phyloP scores from a whole-genome alignment of 768 basidiomycete genomes.

The Bullera alba region DNA sequence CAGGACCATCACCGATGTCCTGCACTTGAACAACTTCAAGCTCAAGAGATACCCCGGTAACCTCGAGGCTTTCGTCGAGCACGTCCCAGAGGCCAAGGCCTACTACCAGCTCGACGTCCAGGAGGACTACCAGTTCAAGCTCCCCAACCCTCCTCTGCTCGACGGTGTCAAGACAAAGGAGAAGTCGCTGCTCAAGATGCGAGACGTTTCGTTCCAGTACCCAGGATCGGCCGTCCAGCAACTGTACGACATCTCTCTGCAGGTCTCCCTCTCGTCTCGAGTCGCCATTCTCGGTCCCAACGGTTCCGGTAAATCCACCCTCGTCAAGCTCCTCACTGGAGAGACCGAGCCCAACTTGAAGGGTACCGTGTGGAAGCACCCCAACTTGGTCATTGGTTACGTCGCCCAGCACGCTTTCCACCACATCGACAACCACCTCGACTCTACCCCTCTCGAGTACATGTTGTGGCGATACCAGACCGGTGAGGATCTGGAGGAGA shows the following conservation, averaged over 20 bases:
- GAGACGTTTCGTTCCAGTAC: slow-evolving; percentile 96
- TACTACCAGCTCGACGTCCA: slow-evolving; percentile 94
- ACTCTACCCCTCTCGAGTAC: slow-evolving; percentile 98
- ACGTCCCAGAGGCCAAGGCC: slow-evolving; percentile 92
- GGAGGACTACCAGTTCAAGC: slow-evolving; percentile 98
- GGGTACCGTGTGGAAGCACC: slow-evolving; percentile 98
- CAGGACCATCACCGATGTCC: slow-evolving; percentile 95
- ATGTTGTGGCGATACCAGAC: slow-evolving; percentile 99
- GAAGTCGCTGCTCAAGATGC: slow-evolving; percentile 94
- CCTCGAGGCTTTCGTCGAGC: slow-evolving; percentile 86
- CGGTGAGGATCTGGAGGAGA: slow-evolving; percentile 95
- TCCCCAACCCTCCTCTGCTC: slow-evolving; percentile 90
- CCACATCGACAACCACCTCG: slow-evolving; percentile 96
- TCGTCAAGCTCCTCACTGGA: slow-evolving; percentile 93
- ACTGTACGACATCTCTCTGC: slow-evolving; percentile 87
- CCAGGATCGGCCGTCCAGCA: slow-evolving; percentile 78
- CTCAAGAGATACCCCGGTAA: slow-evolving; percentile 90
- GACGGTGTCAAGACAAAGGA: slow-evolving; percentile 99
- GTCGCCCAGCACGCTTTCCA: slow-evolving; percentile 99
- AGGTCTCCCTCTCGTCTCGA: slow-evolving; percentile 96
- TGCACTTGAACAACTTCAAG: slow-evolving; percentile 98
- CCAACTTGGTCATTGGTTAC: slow-evolving; percentile 98
- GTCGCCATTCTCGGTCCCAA: slow-evolving; percentile 95
- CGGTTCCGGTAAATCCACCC: slow-evolving; percentile 96
- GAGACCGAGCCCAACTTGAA: slow-evolving; percentile 95